Percentiles rank a stretch among this genome's conserved stretches.
These are phyloP conservation scores for Lactifluus subvellereus DNA, from an alignment of 768 basidiomycete genomes.

Conservation along the genomic window DNA sequence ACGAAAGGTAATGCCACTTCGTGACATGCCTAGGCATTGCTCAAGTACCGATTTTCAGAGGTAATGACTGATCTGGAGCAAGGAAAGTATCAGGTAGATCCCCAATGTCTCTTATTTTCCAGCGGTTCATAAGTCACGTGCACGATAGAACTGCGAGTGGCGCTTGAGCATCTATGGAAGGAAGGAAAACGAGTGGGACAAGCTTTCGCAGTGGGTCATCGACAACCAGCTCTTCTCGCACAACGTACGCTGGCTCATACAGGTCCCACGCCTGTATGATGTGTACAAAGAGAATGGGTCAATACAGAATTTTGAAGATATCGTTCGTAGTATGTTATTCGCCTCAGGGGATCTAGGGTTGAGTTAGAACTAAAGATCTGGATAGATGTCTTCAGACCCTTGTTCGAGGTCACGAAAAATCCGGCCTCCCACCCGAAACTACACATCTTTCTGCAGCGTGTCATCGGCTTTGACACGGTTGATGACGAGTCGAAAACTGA, in stretches of 20 bases:
- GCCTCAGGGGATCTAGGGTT: background rate
- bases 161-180: conserved; percentile 94
- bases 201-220: conserved; percentile 95
- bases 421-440: conserved; percentile 88
- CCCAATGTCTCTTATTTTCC: background rate
- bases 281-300: conserved; percentile 88
- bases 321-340: conserved; percentile 69
- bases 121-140: background rate
- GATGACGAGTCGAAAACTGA: conserved; percentile 97
- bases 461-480: conserved; percentile 96
- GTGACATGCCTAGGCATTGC: background rate
- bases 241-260: conserved; percentile 97
- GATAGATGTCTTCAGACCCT: conserved; percentile 82
- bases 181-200: conserved; percentile 86
- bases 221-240: conserved; percentile 91
- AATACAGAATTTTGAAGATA: conserved; percentile 82
- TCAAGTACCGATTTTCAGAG: conserved; percentile 46
- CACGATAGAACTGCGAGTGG: conserved; percentile 88
- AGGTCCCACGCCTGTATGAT: conserved; percentile 90
- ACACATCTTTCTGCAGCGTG: conserved; percentile 91
- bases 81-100: conserved; percentile 88
- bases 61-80: conserved; percentile 97
- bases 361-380: background rate
- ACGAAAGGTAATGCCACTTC: conserved; percentile 60
- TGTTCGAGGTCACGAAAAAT: conserved; percentile 95